Base-by-base conservation (phyloP, 768 basidiomycete genomes). In the Boletus insuetus region DNA sequence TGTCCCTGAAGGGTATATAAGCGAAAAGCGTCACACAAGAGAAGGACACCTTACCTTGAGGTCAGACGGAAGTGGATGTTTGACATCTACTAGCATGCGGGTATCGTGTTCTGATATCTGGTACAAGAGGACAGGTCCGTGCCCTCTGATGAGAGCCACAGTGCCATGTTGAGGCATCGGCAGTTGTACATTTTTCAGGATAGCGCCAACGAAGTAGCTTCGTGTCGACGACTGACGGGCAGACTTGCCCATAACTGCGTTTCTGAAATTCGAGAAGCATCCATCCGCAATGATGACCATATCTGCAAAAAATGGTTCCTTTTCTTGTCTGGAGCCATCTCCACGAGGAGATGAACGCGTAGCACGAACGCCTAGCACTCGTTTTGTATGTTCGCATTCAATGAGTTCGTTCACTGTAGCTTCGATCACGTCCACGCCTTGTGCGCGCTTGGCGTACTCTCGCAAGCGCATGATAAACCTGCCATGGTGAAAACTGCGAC, bases 401-500 rank as follows among this genome's bases (percentile, higher is more conserved):
- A 94, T 75, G 61, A 95, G 78, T 45, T 86, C 85, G 37, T 85
- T 85, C 34, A 85, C 92, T 0, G 89, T 93, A 44, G 87, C 93
- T 70, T 98, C 94, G 19, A 95, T 77, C 40, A 94, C 76, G 46
- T 91, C 86, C 9, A 95, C 90, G 12, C 85, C 82, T 10, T 68
- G 69, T 10, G 86, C 86, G 31, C 65, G 70, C 51, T 64, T 75
- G 35, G 88, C 91, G 39, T 83, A 83, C 42, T 77, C 79, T 48
- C 97, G 79, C 45, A 99, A 74, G 22, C 80, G 77, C 79, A 87
- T 85, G 59, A 99, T 82, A 61, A 99, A 92, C 54, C 84, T 78
- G 5, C 97, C 97, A 69, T 98, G 96, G 73, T 98, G 96, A 70
- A 99, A 98, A 53, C 86, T 85, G 47, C 92, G 74, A 0, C 96